Base-by-base conservation (phyloP, 495 filamentous ascomycete genomes). In the Aspergillus bertholletiae region DNA sequence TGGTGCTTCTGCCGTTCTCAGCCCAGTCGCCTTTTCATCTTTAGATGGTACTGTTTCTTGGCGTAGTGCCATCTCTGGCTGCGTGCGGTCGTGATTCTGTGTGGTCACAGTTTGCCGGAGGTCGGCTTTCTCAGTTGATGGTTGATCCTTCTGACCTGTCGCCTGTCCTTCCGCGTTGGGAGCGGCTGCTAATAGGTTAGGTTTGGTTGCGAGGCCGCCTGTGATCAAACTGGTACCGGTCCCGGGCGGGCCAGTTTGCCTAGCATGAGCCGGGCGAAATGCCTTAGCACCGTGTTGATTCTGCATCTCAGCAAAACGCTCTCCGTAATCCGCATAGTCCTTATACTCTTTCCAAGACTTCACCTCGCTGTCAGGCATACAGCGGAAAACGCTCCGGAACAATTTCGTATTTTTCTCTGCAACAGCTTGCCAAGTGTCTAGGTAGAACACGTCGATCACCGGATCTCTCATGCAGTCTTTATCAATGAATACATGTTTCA, bases 351-450 rank as follows among this genome's bases (percentile, higher is more conserved):
- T 87, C 95, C 95, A 98, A 47, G 84, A 89, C 57, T 86, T 88
- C 57, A 95, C 95, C 61, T 97, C 90, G 51, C 83, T 96, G 64
- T 98, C 94, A 2, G 94, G 94, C 89, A 93, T 93, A 70, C 91
- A 96, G 44, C 95, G 85, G 76, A 98, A 98, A 12, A 98, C 95
- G 51, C 87, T 84, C 22, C 95, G 86, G 73, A 86, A 98, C 28
- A 98, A 80, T 55, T 89, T 88, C 5, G 94, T 97, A 67, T 98
- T 98, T 71, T 97, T 97, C 46, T 88, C 86, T 7, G 94, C 94
- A 40, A 92, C 84, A n/a, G 82, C 74, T 56, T 85, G 84, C 94
- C 94, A 98, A 1, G 87, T 85, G 57, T 96, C 90, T 41, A 91
- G 81, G 63, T 87, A 93, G 72, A 97, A 97, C 2, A 75, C 68